A percentile compares a stretch with the other conserved stretches of the same genome.
These are phyloP conservation scores for Calonectria honghensis DNA, from an alignment of 2,329 filamentous ascomycete species.

Conservation along the genomic window DNA sequence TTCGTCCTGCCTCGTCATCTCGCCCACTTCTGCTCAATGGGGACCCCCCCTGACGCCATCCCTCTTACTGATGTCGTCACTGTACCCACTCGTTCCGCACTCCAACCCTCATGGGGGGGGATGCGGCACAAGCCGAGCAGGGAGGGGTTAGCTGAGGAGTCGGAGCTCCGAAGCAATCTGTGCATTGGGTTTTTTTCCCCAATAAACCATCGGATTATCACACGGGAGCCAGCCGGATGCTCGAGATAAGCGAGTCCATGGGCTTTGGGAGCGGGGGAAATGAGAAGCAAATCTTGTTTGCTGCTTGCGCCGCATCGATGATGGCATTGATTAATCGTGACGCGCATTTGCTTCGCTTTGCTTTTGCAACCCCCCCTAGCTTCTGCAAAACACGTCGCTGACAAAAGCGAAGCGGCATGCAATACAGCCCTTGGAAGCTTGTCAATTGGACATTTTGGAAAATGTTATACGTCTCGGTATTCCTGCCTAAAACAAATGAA, in stretches of 20 bases:
- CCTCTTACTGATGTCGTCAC: conserved; percentile 35
- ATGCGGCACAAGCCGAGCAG: conserved; percentile 34
- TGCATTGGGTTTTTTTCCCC: neutral
- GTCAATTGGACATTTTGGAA: too few species aligned
- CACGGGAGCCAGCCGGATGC: conserved; percentile 19
- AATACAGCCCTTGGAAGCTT: too few species aligned
- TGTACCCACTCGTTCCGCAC: neutral
- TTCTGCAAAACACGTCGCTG: neutral
- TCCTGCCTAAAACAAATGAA: too few species aligned
- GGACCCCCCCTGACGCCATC: conserved; percentile 19
- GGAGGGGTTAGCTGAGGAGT: conserved; percentile 20
- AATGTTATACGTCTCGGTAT: too few species aligned
- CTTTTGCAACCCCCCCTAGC: neutral
- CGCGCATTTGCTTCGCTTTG: neutral
- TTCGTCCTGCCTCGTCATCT: neutral
- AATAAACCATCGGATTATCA: conserved; percentile 19
- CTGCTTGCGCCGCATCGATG: neutral
- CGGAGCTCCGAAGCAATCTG: conserved; percentile 28
- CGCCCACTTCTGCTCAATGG: neutral
- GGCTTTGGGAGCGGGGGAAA: neutral
- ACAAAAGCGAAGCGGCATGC: neutral
- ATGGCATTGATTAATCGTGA: neutral
- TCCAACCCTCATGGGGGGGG: conserved; percentile 15
- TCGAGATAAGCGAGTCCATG: conserved; percentile 29
- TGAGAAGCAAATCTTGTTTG: neutral